Conservation (phyloP, 1,139 yeast genomes). For the Arxiozyma heterogenica region DNA sequence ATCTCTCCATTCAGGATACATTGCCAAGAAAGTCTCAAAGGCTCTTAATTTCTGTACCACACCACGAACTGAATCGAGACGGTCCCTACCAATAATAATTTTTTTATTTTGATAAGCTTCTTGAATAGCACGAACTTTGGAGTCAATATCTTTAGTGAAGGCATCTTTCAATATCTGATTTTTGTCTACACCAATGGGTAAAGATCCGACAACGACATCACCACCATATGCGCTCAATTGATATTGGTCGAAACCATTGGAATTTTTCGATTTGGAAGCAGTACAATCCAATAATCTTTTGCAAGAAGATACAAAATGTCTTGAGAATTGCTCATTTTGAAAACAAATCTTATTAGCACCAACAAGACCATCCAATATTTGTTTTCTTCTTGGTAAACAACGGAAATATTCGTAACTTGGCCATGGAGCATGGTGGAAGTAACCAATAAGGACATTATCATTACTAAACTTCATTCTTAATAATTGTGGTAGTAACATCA, state of each 20-base stretch:
- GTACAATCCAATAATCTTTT: conserved; percentile 69
- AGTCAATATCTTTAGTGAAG: conserved; percentile 37
- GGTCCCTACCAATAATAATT: conserved; percentile 74
- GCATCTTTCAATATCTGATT: conserved; percentile 51
- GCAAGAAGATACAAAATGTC: conserved; percentile 87
- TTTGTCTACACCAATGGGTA: conserved; percentile 84
- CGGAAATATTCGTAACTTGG: conserved; percentile 95
- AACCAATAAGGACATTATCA: conserved; percentile 58
- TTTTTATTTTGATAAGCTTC: conserved; percentile 65
- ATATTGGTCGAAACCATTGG: conserved; percentile 24
- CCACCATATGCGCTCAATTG: conserved; percentile 67
- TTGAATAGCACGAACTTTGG: conserved; percentile 44
- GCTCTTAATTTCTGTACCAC: conserved; percentile 77
- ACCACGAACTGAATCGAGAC: conserved; percentile 73
- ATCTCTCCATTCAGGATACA: conserved; percentile 88
- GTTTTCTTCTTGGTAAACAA: conserved; percentile 72
- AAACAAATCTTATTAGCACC: conserved; percentile 83
- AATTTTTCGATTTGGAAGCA: conserved; percentile 32
- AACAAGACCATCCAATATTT: conserved; percentile 78
- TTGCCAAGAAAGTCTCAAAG: conserved; percentile 68
- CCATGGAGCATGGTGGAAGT: conserved; percentile 82
- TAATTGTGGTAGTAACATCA: conserved; percentile 76
- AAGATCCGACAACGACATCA: conserved; percentile 58
- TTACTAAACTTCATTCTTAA: conserved; percentile 74
- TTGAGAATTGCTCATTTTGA: conserved; percentile 75